Evolutionary conservation across 2,329 filamentous ascomycete species (phyloP), one percentile per base, ranked within the genome.

Genomic region (Fusarium heterosporum): DNA sequence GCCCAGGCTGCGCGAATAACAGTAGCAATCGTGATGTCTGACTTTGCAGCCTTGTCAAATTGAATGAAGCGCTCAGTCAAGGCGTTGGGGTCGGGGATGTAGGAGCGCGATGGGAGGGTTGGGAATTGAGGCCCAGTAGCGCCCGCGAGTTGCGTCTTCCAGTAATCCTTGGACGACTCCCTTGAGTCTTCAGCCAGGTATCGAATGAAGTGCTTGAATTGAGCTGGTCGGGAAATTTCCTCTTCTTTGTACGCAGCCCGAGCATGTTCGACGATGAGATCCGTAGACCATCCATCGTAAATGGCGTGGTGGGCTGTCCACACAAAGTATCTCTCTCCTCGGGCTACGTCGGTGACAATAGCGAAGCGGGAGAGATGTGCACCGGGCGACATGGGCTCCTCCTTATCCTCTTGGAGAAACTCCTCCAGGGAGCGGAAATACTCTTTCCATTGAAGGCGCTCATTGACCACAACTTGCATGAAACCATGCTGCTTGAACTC

Each of bases 391-490:
- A 82, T 79, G 3, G 74, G 63, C 19, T 80, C 75, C 2, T 77
- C 74, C 10, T 77, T 77, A 47, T 83, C 81, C 8, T 74, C 55
- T 6, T 75, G 75, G 1, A 83, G 71, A 59, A 81, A 83, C 8
- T 74, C 71, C 6, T 76, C 74, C 3, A 83, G 70, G 6, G 73
- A 75, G 19, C 66, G 69, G 1, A 72, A 75, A 2, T 73, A 64
- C 8, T 74, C 69, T 63, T 75, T 76, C 61, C 76, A 73, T 13
- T 78, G 74, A 3, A 75, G 72, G 19, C 77, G 73, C 30, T 77
- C 76, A 29, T 82, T 70, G 10, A 84, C 77, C 0, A 82, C 80
- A 47, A 84, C 82, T 57, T 82, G 75, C 22, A 83, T 75, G 28
- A 82, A 82, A 12, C 76, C 75, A 4, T 77, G 74, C 17, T 72